Percentiles rank a stretch among this genome's conserved stretches.
Conservation (phyloP, 768 basidiomycete species). For the Ramaria sp. region DNA sequence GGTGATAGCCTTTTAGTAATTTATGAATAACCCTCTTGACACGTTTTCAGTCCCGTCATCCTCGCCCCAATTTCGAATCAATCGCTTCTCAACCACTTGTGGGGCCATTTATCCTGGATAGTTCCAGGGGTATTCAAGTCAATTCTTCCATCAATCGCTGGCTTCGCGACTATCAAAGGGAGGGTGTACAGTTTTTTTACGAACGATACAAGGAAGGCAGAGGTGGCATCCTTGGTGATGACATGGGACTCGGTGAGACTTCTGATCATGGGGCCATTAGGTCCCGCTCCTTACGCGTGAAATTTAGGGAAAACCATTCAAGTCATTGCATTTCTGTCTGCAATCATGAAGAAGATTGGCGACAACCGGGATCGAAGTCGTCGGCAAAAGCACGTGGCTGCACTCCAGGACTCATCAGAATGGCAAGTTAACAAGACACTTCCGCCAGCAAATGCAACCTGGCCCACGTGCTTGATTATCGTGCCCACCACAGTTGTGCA, state of each 20-base stretch:
- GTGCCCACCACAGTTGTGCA: conserved; percentile 74
- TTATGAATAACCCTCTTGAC: background rate
- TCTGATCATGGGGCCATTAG: background rate
- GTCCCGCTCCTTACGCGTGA: conserved; percentile 12
- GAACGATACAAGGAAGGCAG: conserved; percentile 49
- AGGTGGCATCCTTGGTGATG: conserved; percentile 87
- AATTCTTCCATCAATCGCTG: conserved; percentile 71
- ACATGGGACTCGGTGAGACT: conserved; percentile 71
- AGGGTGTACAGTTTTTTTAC: conserved; percentile 78
- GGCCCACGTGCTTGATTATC: conserved; percentile 83
- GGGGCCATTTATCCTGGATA: conserved; percentile 42
- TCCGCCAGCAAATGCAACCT: conserved; percentile 57
- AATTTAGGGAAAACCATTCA: conserved; percentile 85
- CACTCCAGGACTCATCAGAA: conserved; percentile 44
- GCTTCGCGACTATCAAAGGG: conserved; percentile 84
- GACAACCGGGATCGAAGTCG: conserved; percentile 51
- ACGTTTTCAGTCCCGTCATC: conserved; percentile 25
- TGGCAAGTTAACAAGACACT: conserved; percentile 44
- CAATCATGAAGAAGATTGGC: conserved; percentile 82
- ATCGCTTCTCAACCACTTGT: conserved; percentile 28
- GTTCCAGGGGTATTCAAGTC: conserved; percentile 34
- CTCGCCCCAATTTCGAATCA: conserved; percentile 47
- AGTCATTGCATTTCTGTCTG: conserved; percentile 78
- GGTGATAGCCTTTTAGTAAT: conserved; percentile 13
- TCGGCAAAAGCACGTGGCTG: conserved; percentile 54